These are phyloP conservation scores for Linderniella brevidens DNA, from an alignment of 257 asterid species.

Conservation along the genomic window DNA sequence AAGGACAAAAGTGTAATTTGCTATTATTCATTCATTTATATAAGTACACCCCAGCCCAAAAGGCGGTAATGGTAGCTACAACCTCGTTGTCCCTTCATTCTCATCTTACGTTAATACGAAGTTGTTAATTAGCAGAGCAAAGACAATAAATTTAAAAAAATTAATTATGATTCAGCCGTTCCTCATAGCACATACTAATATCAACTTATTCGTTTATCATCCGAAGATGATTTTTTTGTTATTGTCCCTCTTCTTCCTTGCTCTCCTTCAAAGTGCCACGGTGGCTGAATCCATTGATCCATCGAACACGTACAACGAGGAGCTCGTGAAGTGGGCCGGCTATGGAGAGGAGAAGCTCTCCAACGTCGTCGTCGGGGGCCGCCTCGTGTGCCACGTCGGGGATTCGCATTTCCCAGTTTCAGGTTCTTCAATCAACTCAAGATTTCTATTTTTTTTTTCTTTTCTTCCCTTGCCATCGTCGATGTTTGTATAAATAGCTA, in stretches of 20 bases:
- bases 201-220: no score
- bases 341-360: slow-evolving; percentile 84
- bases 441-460: background rate
- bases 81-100: slow-evolving; percentile 1
- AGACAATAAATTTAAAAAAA: background rate
- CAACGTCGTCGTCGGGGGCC: slow-evolving; percentile 29
- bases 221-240: no score
- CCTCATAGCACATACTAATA: no score
- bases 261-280: background rate
- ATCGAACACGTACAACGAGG: slow-evolving; percentile 29
- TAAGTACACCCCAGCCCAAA: background rate
- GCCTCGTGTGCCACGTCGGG: slow-evolving; percentile 21
- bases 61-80: background rate
- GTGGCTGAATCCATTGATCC: slow-evolving; percentile 10
- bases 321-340: slow-evolving; percentile 47
- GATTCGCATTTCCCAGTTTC: slow-evolving; percentile 17
- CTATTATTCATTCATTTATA: background rate
- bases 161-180: background rate
- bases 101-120: background rate
- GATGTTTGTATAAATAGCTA: no score
- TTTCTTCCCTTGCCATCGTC: no score
- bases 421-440: slow-evolving; percentile 12
- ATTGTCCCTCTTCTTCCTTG: background rate
- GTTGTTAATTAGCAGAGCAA: background rate
- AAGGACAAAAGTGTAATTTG: background rate